Evolutionary conservation across 1,139 yeast genomes (phyloP).

Genomic region (Arxiozyma slooffiae): DNA sequence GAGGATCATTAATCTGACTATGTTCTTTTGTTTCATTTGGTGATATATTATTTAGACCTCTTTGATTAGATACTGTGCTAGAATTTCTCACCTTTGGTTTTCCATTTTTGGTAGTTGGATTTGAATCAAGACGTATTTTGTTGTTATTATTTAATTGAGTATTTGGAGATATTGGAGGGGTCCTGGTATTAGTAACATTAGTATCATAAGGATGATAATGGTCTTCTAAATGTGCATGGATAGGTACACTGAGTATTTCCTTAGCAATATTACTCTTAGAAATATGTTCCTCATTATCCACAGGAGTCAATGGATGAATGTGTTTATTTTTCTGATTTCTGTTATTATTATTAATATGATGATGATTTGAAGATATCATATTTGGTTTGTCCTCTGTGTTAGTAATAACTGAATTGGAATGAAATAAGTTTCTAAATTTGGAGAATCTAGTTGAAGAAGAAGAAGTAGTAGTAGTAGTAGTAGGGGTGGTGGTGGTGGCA

Average conservation of each 20-base stretch:
- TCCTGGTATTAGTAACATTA: background rate
- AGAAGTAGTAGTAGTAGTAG: background rate
- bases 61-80: background rate
- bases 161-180: background rate
- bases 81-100: background rate
- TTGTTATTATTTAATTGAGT: no score
- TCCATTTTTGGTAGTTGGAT: background rate
- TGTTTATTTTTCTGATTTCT: slow-evolving; percentile 1
- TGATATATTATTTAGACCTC: slow-evolving; percentile 18
- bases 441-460: slow-evolving; percentile 10
- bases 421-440: slow-evolving; percentile 18
- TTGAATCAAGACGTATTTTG: no score
- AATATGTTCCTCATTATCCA: background rate
- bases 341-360: no score
- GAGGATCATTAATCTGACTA: slow-evolving; percentile 17
- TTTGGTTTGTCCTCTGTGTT: slow-evolving; percentile 4
- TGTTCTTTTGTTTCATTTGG: slow-evolving; percentile 27
- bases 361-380: no score
- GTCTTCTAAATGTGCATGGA: slow-evolving; percentile 10
- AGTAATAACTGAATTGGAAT: slow-evolving; percentile 4
- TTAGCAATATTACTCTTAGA: background rate
- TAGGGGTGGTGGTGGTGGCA: background rate
- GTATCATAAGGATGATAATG: slow-evolving; percentile 10
- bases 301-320: slow-evolving; percentile 5
- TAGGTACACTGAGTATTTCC: slow-evolving; percentile 1